These are phyloP conservation scores for Sextonia rubra DNA, from an alignment of 164 flowering plant species.

Conservation along the genomic window DNA sequence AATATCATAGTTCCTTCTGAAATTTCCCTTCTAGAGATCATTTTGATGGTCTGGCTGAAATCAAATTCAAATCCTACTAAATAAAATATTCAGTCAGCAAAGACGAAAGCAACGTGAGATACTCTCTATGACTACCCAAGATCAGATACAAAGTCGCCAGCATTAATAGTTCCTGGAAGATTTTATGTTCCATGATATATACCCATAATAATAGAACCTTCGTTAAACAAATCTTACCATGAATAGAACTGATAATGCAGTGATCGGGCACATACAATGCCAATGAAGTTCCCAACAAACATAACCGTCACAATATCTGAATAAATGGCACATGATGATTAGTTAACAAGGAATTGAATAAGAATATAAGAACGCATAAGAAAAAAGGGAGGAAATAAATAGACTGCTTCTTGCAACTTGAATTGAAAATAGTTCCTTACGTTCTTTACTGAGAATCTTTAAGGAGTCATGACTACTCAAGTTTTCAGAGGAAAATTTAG, in stretches of 20 bases:
- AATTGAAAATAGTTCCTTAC: conserved; percentile 35
- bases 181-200: background rate
- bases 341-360: conserved; percentile 5
- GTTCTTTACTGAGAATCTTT: conserved; percentile 43
- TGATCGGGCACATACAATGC: conserved; percentile 80
- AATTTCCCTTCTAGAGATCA: background rate
- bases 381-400: background rate
- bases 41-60: background rate
- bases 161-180: background rate
- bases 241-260: conserved; percentile 95
- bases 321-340: conserved; percentile 5
- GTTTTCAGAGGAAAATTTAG: conserved; percentile 33
- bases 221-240: conserved; percentile 44
- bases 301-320: conserved; percentile 77
- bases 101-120: background rate
- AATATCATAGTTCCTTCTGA: background rate
- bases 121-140: background rate
- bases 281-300: conserved; percentile 92
- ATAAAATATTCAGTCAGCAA: background rate
- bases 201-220: background rate
- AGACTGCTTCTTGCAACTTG: background rate
- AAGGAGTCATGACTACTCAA: conserved; percentile 20
- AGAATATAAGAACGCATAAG: background rate
- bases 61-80: background rate
- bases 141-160: background rate